Conservation (phyloP, 352 stramenopile genomes). For the Halophytophthora batemanensis region DNA sequence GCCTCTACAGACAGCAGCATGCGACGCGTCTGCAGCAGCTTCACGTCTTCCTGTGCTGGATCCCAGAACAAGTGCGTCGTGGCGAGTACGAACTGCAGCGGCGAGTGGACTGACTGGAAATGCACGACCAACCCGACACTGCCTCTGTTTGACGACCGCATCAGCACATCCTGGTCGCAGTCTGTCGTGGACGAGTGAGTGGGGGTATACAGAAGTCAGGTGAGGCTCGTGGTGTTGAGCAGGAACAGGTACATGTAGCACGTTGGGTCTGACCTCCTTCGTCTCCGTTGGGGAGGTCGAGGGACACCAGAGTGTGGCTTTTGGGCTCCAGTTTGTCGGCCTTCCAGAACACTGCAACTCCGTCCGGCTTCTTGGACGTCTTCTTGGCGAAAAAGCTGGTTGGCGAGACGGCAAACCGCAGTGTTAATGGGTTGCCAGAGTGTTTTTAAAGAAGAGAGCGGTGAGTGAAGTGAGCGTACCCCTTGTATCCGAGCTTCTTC, state of each 20-base stretch:
- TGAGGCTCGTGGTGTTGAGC: background rate
- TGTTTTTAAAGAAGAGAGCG: background rate
- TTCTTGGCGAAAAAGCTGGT: slow-evolving; percentile 73
- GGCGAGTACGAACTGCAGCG: slow-evolving; percentile 54
- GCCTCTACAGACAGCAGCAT: slow-evolving; percentile 42
- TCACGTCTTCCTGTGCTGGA: slow-evolving; percentile 78
- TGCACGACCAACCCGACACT: slow-evolving; percentile 58
- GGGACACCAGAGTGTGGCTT: slow-evolving; percentile 31
- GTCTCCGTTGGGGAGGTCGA: slow-evolving; percentile 52
- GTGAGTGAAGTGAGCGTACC: slow-evolving; percentile 26
- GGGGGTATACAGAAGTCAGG: background rate
- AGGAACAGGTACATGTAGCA: background rate
- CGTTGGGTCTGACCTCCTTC: slow-evolving; percentile 38
- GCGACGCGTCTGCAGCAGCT: slow-evolving; percentile 65
- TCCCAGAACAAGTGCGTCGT: slow-evolving; percentile 89
- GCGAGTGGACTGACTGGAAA: slow-evolving; percentile 39
- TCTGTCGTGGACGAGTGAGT: slow-evolving; percentile 21
- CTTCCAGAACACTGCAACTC: slow-evolving; percentile 75
- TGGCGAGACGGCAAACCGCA: slow-evolving; percentile 2
- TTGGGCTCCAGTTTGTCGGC: slow-evolving; percentile 43
- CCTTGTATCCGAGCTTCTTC: slow-evolving; percentile 54
- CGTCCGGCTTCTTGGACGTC: slow-evolving; percentile 53
- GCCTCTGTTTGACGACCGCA: slow-evolving; percentile 38
- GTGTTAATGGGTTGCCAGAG: background rate
- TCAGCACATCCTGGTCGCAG: slow-evolving; percentile 48